Conservation (phyloP, 148 eudicot genomes). For the Camellia granthamiana region DNA sequence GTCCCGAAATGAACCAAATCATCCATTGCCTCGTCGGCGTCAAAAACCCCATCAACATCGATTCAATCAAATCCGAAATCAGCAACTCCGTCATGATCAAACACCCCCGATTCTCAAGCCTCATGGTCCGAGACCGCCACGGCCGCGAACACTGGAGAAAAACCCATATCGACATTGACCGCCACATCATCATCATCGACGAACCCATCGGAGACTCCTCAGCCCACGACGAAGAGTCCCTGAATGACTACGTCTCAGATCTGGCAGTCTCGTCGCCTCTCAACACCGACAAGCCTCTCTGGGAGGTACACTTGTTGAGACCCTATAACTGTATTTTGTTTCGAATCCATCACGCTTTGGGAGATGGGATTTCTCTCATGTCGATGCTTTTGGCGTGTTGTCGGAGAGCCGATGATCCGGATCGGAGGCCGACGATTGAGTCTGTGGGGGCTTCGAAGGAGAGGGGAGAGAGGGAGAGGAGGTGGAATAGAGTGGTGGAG, state of each 20-base stretch:
- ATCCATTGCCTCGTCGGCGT: slow-evolving; percentile 47
- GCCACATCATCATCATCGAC: slow-evolving; percentile 47
- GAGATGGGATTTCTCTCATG: slow-evolving; percentile 77
- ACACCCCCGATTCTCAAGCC: slow-evolving; percentile 74
- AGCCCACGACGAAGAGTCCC: slow-evolving; percentile 23
- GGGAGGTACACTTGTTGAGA: slow-evolving; percentile 65
- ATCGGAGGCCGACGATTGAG: slow-evolving; percentile 19
- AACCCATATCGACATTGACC: slow-evolving; percentile 46
- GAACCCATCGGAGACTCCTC: slow-evolving; percentile 24
- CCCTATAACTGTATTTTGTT: slow-evolving; percentile 44
- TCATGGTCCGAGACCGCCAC: slow-evolving; percentile 39
- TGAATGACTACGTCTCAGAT: slow-evolving; percentile 55
- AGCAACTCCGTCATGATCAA: slow-evolving; percentile 37
- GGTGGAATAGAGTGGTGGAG: slow-evolving; percentile 18
- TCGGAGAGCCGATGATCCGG: slow-evolving; percentile 30
- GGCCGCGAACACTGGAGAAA: slow-evolving; percentile 47
- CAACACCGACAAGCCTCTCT: slow-evolving; percentile 55
- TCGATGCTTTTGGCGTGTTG: slow-evolving; percentile 49
- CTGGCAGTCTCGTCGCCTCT: slow-evolving; percentile 59
- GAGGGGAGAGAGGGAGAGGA: slow-evolving; percentile 12
- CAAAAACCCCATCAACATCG: slow-evolving; percentile 36
- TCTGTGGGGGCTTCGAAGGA: slow-evolving; percentile 4
- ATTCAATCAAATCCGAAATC: slow-evolving; percentile 37
- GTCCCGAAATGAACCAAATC: slow-evolving; percentile 46
- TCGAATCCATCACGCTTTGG: slow-evolving; percentile 70